Evolutionary conservation across 108 stramenopile genomes (phyloP), one percentile per base, ranked within the genome.

Genomic region (Craspedostauros australis): DNA sequence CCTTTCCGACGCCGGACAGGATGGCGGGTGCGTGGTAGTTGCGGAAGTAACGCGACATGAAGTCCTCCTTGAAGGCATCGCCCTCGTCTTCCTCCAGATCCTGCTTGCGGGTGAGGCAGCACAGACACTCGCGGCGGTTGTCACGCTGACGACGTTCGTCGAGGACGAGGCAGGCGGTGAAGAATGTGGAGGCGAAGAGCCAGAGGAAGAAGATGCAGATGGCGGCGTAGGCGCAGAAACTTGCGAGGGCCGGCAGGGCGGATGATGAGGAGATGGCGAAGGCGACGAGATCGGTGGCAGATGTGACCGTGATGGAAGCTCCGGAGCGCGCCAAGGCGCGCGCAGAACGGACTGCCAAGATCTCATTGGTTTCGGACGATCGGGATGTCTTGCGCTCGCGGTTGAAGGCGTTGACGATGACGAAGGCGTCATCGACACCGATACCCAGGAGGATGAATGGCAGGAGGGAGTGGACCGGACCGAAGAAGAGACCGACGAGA

Each of bases 361-460:
- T 62, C 6, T 60, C 59, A 34, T 81, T 71, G 46, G 58, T 53
- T 55, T 81, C 80, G 6, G 43, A 24, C 5, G 50, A 50, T 2
- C 80, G 37, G n/a, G 76, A 46, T 0, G 62, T 57, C 23, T 75
- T 70, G 15, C 80, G 73, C 36, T 81, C 80, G n/a, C 80, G 69
- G 42, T 81, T 65, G 37, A 81, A 75, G 0, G 80, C 76, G 54
- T 81, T 81, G 58, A 69, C 80, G 62, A 91, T 87, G 25, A 91
- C 86, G 50, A 91, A 91, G 12, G 65, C 65, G 58, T 91, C 89
- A 64, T 91, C 89, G 11, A 91, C 86, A 9, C 89, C 89, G 29
- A 91, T 80, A 6, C 89, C 89, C 12, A 91, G 65, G 0, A 91
- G 65, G 27, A 91, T 79, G 45, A 91, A 91, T 1, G 89, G 89